Percentiles rank a stretch among this genome's conserved stretches.
phyloP scores from a whole-genome alignment of 257 asterid species.

The Nicotiana otophora region DNA sequence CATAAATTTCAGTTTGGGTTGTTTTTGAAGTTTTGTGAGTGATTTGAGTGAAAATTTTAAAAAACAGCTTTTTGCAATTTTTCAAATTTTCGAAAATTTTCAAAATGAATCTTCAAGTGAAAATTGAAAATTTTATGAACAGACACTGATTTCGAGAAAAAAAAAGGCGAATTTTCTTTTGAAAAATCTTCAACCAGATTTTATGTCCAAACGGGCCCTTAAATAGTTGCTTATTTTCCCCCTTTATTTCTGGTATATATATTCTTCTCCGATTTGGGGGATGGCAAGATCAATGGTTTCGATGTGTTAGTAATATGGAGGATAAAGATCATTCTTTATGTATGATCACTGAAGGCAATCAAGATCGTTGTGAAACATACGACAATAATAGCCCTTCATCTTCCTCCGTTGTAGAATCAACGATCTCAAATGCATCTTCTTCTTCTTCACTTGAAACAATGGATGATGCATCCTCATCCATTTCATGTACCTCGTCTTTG shows the following conservation, averaged over 20 bases:
- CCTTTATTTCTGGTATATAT: neutral
- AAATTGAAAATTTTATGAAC: too few species aligned
- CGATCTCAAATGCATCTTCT: slow-evolving; percentile 42
- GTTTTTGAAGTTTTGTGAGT: too few species aligned
- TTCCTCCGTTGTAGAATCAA: slow-evolving; percentile 47
- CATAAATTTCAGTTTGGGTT: too few species aligned
- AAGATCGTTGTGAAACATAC: too few species aligned
- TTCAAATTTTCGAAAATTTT: too few species aligned
- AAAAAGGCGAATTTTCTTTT: too few species aligned
- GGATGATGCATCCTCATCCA: slow-evolving; percentile 61
- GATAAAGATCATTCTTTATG: slow-evolving; percentile 13
- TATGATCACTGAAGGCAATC: neutral
- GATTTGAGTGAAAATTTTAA: too few species aligned
- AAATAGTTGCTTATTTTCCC: neutral
- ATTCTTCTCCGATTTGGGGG: slow-evolving; percentile 20
- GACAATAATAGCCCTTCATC: slow-evolving; percentile 18
- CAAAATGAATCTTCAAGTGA: too few species aligned
- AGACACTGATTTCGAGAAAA: too few species aligned
- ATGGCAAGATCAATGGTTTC: slow-evolving; percentile 41
- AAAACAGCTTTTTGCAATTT: too few species aligned
- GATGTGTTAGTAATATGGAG: neutral
- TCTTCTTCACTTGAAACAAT: slow-evolving; percentile 37
- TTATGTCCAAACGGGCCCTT: too few species aligned
- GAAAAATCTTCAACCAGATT: too few species aligned
- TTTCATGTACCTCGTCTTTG: slow-evolving; percentile 25